These are phyloP conservation scores for Hypomontagnella submonticulosa DNA, from an alignment of 495 filamentous ascomycete genomes.

Conservation along the genomic window DNA sequence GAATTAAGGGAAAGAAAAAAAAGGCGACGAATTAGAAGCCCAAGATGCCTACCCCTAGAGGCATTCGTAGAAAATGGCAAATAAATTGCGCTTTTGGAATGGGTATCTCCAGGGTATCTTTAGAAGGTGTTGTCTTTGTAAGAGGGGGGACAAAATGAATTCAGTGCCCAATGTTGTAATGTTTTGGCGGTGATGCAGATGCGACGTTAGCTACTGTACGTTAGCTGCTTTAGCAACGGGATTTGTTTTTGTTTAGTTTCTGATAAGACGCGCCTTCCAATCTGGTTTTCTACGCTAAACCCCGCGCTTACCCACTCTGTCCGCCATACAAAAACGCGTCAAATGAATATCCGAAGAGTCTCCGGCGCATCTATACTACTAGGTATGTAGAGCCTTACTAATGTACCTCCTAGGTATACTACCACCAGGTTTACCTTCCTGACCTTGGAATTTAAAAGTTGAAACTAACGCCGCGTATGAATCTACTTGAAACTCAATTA, in stretches of 20 bases:
- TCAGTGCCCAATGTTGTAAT: neutral
- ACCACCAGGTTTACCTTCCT: too few species aligned
- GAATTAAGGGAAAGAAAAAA: constrained; percentile 5
- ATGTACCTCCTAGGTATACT: too few species aligned
- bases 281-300: constrained; percentile 17
- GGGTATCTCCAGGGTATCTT: constrained; percentile 28
- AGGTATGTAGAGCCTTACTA: too few species aligned
- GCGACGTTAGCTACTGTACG: neutral
- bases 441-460: neutral
- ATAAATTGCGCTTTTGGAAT: constrained; percentile 7
- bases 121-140: neutral
- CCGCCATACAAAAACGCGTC: constrained; percentile 32
- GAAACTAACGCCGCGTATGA: too few species aligned
- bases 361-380: constrained; percentile 23
- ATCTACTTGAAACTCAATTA: too few species aligned
- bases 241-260: constrained; percentile 54
- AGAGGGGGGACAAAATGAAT: neutral
- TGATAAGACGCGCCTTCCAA: constrained; percentile 25
- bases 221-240: constrained; percentile 54
- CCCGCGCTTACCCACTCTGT: constrained; percentile 13
- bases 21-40: neutral
- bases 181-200: constrained; percentile 18
- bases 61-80: constrained; percentile 5
- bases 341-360: constrained; percentile 11
- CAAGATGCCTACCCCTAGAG: neutral